Percentiles rank a stretch among this genome's conserved stretches.
These are phyloP conservation scores for Teunomyces tritomae DNA, from an alignment of 805 yeast genomes.

Conservation along the genomic window DNA sequence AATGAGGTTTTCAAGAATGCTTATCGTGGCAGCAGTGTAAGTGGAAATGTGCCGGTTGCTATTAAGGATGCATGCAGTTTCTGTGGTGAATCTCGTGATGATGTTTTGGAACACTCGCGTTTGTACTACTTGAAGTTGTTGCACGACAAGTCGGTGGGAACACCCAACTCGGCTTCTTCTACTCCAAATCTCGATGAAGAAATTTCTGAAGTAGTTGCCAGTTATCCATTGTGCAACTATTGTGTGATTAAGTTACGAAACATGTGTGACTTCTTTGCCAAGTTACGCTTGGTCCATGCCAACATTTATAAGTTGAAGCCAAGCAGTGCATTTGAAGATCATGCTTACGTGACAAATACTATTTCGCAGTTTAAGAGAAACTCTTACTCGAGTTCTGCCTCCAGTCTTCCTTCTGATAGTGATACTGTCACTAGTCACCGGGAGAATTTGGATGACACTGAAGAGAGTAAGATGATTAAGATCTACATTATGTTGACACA, in stretches of 20 bases:
- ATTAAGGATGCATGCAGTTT: slow-evolving; percentile 72
- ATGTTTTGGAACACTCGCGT: slow-evolving; percentile 72
- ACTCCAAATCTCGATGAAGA: slow-evolving; percentile 13
- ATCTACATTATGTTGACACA: slow-evolving; percentile 53
- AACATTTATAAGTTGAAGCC: slow-evolving; percentile 57
- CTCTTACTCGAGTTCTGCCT: background rate
- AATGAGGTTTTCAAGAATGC: slow-evolving; percentile 66
- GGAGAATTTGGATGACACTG: slow-evolving; percentile 15
- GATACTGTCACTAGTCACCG: background rate
- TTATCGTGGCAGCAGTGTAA: slow-evolving; percentile 20
- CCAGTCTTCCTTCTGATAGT: background rate
- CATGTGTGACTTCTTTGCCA: slow-evolving; percentile 79
- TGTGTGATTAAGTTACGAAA: slow-evolving; percentile 79
- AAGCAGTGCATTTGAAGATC: slow-evolving; percentile 24
- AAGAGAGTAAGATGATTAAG: slow-evolving; percentile 37
- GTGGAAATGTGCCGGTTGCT: slow-evolving; percentile 58
- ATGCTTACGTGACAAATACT: slow-evolving; percentile 14
- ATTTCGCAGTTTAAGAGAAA: slow-evolving; percentile 28
- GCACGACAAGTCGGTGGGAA: slow-evolving; percentile 17
- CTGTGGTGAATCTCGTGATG: slow-evolving; percentile 78
- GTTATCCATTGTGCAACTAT: slow-evolving; percentile 74
- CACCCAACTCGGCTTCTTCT: slow-evolving; percentile 9
- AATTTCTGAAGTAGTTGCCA: slow-evolving; percentile 28
- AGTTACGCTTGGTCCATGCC: slow-evolving; percentile 58
- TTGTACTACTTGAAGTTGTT: slow-evolving; percentile 61